Evolutionary conservation across 306 rosid species (phyloP), one percentile per base, ranked within the genome.

Genomic region (Dalbergia cochinchinensis): DNA sequence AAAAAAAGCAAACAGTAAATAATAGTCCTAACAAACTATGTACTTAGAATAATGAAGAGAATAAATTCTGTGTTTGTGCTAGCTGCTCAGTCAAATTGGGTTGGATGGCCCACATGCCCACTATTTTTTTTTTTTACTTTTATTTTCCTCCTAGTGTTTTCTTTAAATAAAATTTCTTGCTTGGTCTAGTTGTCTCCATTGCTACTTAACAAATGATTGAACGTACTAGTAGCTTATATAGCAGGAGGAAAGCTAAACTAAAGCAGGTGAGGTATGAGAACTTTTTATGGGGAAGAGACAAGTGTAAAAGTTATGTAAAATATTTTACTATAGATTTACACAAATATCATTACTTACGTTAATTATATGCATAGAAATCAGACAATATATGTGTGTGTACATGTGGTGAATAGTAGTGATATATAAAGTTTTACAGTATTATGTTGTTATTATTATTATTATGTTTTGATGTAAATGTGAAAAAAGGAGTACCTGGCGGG

Each of bases 401-500:
- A 1, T 42, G 2, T 42, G 48, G 41, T 37, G 41, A 37, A 37
- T 37, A 6, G 6, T 4, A 1, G 31, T 26, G 6, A 37, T 37
- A 37, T 37, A 37, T 37, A 37, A 4, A 37, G 41, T 37, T 5
- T 37, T 5, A 37, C 5, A 37, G 7, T 26, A 26, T 26, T 26
- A 6, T 37, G 7, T 37, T 37, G 5, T 37, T 37, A 37, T 37
- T 37, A 37, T 37, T 0, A 37, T 4, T 37, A 37, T 37, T 5
- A 37, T 5, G 41, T 37, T 4, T 37, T 5, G 5, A 37, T 37
- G 41, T 26, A 72, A 3, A 44, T 19, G 34, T 9, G n/a, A n/a
- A 53, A 22, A 8, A 26, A 45, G 11, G 0, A 6, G 63, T 89
- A 94, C 99, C 98, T 92, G 93, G 59, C 99, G 78, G 1, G 99